These are phyloP conservation scores for Coniella vitis DNA, from an alignment of 2,329 filamentous ascomycete genomes.

Conservation along the genomic window DNA sequence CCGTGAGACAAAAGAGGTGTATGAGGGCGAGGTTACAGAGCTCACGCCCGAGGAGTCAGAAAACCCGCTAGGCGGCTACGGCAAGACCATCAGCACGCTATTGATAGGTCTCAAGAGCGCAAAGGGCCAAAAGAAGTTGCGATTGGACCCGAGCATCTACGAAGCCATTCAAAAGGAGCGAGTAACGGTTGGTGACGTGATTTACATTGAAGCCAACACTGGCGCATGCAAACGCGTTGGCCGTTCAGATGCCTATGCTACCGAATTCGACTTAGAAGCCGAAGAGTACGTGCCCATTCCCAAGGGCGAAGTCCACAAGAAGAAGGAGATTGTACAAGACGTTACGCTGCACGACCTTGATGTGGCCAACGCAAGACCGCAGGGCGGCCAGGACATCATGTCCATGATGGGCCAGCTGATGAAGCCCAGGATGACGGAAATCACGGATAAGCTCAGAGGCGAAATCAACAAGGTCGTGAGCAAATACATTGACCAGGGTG, in stretches of 20 bases:
- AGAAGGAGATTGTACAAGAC: slow-evolving; percentile 99
- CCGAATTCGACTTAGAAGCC: slow-evolving; percentile 96
- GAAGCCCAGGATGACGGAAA: slow-evolving; percentile 99
- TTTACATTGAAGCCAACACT: slow-evolving; percentile 99
- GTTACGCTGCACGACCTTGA: slow-evolving; percentile 96
- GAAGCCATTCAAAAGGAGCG: slow-evolving; percentile 98
- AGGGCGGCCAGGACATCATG: slow-evolving; percentile 99
- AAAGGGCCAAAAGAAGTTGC: slow-evolving; percentile 95
- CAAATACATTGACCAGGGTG: slow-evolving; percentile 97
- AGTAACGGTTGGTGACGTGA: slow-evolving; percentile 91
- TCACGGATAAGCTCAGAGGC: slow-evolving; percentile 89
- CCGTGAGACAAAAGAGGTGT: slow-evolving; percentile 97
- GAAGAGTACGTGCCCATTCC: slow-evolving; percentile 99
- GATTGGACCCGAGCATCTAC: slow-evolving; percentile 96
- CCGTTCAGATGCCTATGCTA: slow-evolving; percentile 92
- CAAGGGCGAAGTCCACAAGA: slow-evolving; percentile 99
- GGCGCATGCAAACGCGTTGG: slow-evolving; percentile 96
- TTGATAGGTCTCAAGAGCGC: slow-evolving; percentile 92
- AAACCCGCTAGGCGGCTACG: slow-evolving; percentile 93
- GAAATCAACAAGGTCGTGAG: slow-evolving; percentile 99
- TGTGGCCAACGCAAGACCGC: slow-evolving; percentile 87
- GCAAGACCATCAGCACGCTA: slow-evolving; percentile 93
- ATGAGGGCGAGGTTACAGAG: slow-evolving; percentile 97
- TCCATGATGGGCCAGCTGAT: slow-evolving; percentile 99
- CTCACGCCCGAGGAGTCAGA: slow-evolving; percentile 96